phyloP scores from a whole-genome alignment of 495 filamentous ascomycete genomes.

The Aspergillus conjunctus region DNA sequence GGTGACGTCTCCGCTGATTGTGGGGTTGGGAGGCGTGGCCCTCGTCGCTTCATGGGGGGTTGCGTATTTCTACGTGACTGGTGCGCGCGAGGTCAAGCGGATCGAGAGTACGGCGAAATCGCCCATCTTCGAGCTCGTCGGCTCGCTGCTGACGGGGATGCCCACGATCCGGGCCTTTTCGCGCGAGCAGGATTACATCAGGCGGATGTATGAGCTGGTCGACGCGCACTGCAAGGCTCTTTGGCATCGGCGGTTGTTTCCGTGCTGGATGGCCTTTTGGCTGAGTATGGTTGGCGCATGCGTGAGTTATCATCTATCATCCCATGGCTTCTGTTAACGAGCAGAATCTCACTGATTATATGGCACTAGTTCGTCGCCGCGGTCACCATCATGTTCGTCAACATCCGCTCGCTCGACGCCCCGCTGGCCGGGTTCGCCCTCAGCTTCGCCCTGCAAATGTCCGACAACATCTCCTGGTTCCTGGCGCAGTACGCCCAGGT shows the following conservation, averaged over 20 bases:
- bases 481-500: slow-evolving; percentile 41
- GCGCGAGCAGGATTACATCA: slow-evolving; percentile 62
- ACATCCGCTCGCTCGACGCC: slow-evolving; percentile 60
- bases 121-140: slow-evolving; percentile 78
- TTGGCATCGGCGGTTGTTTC: slow-evolving; percentile 72
- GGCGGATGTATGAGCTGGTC: slow-evolving; percentile 65
- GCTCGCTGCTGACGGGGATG: slow-evolving; percentile 68
- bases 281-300: slow-evolving; percentile 19
- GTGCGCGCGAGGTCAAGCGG: slow-evolving; percentile 74
- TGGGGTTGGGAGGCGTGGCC: slow-evolving; percentile 24
- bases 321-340: slow-evolving; percentile 40
- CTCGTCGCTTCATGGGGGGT: slow-evolving; percentile 31
- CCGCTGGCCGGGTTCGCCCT: slow-evolving; percentile 75
- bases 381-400: slow-evolving; percentile 51
- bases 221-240: slow-evolving; percentile 63
- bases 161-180: slow-evolving; percentile 75
- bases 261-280: slow-evolving; percentile 65
- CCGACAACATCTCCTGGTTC: slow-evolving; percentile 32
- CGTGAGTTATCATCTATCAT: not conserved
- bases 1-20: slow-evolving; percentile 35
- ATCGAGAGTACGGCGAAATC: slow-evolving; percentile 73
- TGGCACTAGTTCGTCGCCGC: slow-evolving; percentile 60
- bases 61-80: slow-evolving; percentile 62
- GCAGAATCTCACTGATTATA: slow-evolving; percentile 42
- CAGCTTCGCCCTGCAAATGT: slow-evolving; percentile 48